Percentiles rank a stretch among this genome's conserved stretches.
Evolutionary conservation across 169 alveolate species (phyloP).

Genomic region (Cryptosporidium baileyi): DNA sequence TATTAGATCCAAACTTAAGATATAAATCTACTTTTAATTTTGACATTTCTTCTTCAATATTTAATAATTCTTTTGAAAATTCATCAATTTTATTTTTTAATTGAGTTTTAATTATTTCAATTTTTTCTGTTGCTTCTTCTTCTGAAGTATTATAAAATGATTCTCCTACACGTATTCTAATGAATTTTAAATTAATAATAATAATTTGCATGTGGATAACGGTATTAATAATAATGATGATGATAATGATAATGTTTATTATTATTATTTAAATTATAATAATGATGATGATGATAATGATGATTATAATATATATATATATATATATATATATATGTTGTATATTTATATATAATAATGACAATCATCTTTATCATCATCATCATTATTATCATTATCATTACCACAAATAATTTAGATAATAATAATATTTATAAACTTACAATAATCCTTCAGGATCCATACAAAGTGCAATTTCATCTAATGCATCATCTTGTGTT

Average conservation of each 20-base stretch:
- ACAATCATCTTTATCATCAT: too few relatives aligned
- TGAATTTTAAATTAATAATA: not conserved
- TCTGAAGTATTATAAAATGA: conserved; percentile 36
- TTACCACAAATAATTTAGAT: too few relatives aligned
- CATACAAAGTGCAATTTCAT: conserved; percentile 54
- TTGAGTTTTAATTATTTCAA: conserved; percentile 13
- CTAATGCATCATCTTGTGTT: conserved; percentile 49
- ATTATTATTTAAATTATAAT: too few relatives aligned
- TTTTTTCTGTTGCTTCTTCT: conserved; percentile 48
- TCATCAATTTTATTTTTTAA: not conserved
- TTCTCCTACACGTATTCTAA: conserved; percentile 32
- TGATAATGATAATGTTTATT: too few relatives aligned
- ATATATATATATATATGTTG: too few relatives aligned
- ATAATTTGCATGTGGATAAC: not conserved
- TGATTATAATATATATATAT: too few relatives aligned
- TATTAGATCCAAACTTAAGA: conserved; percentile 60
- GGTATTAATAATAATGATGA: too few relatives aligned
- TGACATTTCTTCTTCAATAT: conserved; percentile 24
- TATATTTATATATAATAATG: too few relatives aligned
- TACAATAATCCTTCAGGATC: conserved; percentile 59
- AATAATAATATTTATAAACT: not conserved
- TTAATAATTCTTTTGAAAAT: conserved; percentile 2
- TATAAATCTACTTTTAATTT: conserved; percentile 21
- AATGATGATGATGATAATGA: too few relatives aligned
- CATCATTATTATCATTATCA: too few relatives aligned